Conservation (phyloP, 495 filamentous ascomycete genomes). For the Articulospora tetracladia region DNA sequence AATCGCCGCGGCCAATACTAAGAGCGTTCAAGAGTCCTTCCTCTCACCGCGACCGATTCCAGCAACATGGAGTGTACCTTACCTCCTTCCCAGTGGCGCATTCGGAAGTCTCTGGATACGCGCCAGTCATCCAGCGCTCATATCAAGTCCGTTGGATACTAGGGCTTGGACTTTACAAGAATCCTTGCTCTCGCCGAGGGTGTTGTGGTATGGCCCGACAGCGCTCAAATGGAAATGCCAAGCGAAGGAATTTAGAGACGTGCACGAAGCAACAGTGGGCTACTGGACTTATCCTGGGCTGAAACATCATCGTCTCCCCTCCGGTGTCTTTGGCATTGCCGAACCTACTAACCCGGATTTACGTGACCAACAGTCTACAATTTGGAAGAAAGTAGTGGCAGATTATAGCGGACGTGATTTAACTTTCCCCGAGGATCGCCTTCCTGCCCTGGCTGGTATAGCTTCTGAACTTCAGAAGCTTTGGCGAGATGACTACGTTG, state of each 20-base stretch:
- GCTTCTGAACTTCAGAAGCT: not conserved
- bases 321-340: not conserved
- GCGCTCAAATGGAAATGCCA: not conserved
- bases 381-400: slow-evolving; percentile 1
- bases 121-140: not conserved
- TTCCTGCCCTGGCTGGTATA: slow-evolving; percentile 1
- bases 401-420: slow-evolving; percentile 1
- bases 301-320: not conserved
- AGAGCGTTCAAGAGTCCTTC: not conserved
- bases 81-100: not conserved
- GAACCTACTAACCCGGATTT: no score
- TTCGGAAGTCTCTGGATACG: not conserved
- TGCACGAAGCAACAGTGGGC: not conserved
- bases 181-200: slow-evolving; percentile 8
- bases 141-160: not conserved
- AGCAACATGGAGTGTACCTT: no score
- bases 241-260: no score
- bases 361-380: not conserved
- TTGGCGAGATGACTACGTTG: slow-evolving; percentile 1
- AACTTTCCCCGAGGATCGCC: not conserved
- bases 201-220: not conserved
- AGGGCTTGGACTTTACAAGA: slow-evolving; percentile 21
- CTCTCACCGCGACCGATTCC: not conserved
- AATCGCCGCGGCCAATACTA: not conserved
- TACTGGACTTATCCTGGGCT: no score